A percentile compares a stretch with the other conserved stretches of the same genome.
phyloP scores from a whole-genome alignment of 1,139 yeast species.

The Wickerhamomyces sp. region DNA sequence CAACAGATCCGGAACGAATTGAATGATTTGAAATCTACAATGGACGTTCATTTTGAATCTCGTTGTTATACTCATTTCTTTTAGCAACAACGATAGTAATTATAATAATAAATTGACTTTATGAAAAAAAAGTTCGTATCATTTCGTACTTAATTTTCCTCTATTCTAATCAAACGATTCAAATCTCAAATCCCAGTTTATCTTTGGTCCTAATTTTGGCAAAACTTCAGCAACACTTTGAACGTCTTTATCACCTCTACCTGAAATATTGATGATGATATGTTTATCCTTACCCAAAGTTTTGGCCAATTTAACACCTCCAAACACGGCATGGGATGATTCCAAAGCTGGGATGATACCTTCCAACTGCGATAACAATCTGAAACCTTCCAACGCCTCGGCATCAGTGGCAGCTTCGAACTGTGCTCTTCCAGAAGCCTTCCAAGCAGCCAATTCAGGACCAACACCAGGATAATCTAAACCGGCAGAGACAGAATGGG shows the following conservation, averaged over 20 bases:
- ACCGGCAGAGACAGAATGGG: constrained; percentile 98
- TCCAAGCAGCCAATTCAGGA: constrained; percentile 96
- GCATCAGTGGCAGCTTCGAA: constrained; percentile 93
- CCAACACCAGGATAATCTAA: constrained; percentile 99
- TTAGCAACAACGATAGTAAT: constrained; percentile 24
- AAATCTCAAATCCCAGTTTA: constrained; percentile 95
- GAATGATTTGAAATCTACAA: constrained; percentile 68
- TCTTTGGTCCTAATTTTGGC: constrained; percentile 83
- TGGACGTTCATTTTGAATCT: constrained; percentile 79
- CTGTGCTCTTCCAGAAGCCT: constrained; percentile 85
- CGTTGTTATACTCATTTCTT: constrained; percentile 81
- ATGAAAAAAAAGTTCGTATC: neutral
- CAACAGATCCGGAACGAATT: constrained; percentile 85
- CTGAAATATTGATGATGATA: constrained; percentile 83
- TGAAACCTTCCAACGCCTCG: constrained; percentile 87
- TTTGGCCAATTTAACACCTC: constrained; percentile 87
- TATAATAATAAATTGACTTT: neutral
- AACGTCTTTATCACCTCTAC: constrained; percentile 99
- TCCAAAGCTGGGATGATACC: constrained; percentile 99
- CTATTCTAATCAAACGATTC: constrained; percentile 33
- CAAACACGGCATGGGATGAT: constrained; percentile 92
- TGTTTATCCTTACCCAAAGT: constrained; percentile 75
- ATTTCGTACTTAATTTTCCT: neutral
- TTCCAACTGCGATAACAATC: constrained; percentile 81
- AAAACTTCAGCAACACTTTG: constrained; percentile 94